A percentile compares a stretch with the other conserved stretches of the same genome.
These are phyloP conservation scores for grape (Vitis vinifera) DNA, from an alignment of 164 flowering plant species.

Conservation along the genomic window ASM3070453v1 NC_081811.1:28119001-28119500, in stretches of 20 bases:
- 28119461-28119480: too few species aligned
- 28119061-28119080: constrained; percentile 18
- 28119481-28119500: too few species aligned
- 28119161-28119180: constrained; percentile 19
- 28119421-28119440: too few species aligned
- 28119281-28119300: constrained; percentile 26
- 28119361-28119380: too few species aligned
- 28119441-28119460: too few species aligned
- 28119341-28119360: constrained; percentile 3
- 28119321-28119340: constrained; percentile 31
- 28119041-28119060: constrained; percentile 24
- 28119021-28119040: constrained; percentile 30
- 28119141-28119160: neutral
- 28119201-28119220: constrained; percentile 8
- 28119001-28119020: constrained; percentile 14
- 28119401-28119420: too few species aligned
- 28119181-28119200: constrained; percentile 10
- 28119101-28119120: constrained; percentile 18
- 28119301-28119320: constrained; percentile 49
- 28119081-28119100: constrained; percentile 20
- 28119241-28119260: constrained; percentile 32
- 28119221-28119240: neutral
- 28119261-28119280: constrained; percentile 45
- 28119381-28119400: too few species aligned
- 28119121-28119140: constrained; percentile 8